Percentiles rank a stretch among this genome's conserved stretches.
Evolutionary conservation across 306 rosid species (phyloP).

Genomic region (Carpinus viminea): DNA sequence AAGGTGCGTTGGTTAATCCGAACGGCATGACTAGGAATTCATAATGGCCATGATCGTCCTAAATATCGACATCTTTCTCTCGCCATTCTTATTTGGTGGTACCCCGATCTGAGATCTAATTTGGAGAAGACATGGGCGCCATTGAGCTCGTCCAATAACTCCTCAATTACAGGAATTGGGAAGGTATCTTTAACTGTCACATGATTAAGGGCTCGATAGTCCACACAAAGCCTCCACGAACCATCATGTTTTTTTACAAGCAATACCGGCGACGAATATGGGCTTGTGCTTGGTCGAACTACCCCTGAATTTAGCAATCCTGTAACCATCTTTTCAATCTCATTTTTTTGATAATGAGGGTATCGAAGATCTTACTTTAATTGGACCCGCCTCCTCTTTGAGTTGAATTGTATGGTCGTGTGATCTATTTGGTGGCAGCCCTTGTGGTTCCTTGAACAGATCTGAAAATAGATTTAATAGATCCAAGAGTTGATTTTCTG

Average conservation of each 20-base stretch:
- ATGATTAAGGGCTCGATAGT: background rate
- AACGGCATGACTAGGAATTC: conserved; percentile 1
- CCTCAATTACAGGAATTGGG: background rate
- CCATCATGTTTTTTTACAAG: background rate
- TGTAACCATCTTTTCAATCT: too few relatives aligned
- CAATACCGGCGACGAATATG: background rate
- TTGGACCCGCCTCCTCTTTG: too few relatives aligned
- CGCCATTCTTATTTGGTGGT: background rate
- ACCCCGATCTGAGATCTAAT: background rate
- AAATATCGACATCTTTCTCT: background rate
- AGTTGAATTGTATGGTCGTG: too few relatives aligned
- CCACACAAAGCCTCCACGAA: background rate
- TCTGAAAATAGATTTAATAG: too few relatives aligned
- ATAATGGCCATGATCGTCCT: background rate
- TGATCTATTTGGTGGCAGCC: too few relatives aligned
- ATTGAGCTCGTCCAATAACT: background rate
- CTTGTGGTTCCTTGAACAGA: too few relatives aligned
- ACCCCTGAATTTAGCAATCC: too few relatives aligned
- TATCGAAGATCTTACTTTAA: too few relatives aligned
- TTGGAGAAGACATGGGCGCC: background rate
- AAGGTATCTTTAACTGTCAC: background rate
- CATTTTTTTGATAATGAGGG: too few relatives aligned
- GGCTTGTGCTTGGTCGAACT: too few relatives aligned
- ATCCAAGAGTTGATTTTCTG: too few relatives aligned
- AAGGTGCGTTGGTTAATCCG: background rate